Percentiles rank a stretch among this genome's conserved stretches.
These are phyloP conservation scores for Russula griseocarnosa DNA, from an alignment of 768 basidiomycete species.

Conservation along the genomic window DNA sequence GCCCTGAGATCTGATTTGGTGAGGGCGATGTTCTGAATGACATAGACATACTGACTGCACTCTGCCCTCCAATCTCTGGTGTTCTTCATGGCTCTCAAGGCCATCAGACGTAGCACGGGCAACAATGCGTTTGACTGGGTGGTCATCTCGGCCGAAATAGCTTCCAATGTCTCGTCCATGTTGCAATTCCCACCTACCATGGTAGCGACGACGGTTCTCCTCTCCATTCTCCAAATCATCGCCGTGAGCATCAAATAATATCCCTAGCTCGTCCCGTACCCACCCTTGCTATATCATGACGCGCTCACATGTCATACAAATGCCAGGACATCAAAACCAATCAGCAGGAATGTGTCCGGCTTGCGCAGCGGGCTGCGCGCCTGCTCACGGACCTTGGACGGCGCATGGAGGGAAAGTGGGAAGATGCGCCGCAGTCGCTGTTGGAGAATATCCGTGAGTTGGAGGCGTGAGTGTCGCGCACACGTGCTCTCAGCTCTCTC, in stretches of 20 bases:
- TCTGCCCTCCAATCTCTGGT: not conserved
- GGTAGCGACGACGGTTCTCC: constrained; percentile 23
- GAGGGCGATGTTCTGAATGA: not conserved
- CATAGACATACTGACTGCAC: too few relatives aligned
- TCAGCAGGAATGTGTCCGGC: constrained; percentile 25
- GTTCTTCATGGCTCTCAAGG: constrained; percentile 21
- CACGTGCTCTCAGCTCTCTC: not conserved
- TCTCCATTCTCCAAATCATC: constrained; percentile 25
- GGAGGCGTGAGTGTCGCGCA: constrained; percentile 24
- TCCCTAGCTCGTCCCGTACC: not conserved
- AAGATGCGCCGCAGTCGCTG: constrained; percentile 27
- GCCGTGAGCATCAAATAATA: constrained; percentile 8
- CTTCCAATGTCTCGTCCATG: constrained; percentile 16
- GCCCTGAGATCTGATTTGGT: not conserved
- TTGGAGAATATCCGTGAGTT: constrained; percentile 29
- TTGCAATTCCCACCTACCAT: constrained; percentile 24
- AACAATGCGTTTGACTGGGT: constrained; percentile 25
- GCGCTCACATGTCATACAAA: not conserved
- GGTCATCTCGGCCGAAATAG: constrained; percentile 18
- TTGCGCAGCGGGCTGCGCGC: constrained; percentile 26
- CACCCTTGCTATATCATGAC: not conserved
- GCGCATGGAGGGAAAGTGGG: constrained; percentile 31
- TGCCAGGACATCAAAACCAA: constrained; percentile 27
- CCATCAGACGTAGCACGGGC: constrained; percentile 19
- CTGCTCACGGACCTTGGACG: constrained; percentile 23